phyloP scores from a whole-genome alignment of 2,329 filamentous ascomycete genomes.

The Talaromyces verruculosus region DNA sequence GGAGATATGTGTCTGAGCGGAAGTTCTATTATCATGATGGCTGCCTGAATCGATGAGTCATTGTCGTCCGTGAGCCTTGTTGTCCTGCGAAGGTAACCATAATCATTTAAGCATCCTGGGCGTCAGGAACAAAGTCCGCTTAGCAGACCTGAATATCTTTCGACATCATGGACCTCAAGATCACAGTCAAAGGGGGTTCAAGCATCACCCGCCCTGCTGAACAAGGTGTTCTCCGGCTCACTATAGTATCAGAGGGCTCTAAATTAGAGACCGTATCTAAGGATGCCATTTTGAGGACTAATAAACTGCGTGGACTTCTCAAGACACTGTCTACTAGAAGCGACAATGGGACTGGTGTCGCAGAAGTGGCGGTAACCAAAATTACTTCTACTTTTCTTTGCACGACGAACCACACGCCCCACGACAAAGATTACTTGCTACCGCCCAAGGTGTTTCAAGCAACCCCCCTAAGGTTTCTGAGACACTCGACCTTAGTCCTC shows the following conservation, averaged over 20 bases:
- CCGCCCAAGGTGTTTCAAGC: not conserved
- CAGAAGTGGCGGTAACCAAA: not conserved
- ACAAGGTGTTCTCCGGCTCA: not conserved
- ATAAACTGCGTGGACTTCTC: not conserved
- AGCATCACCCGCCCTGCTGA: not conserved
- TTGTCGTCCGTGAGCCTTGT: too few relatives aligned
- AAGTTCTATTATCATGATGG: too few relatives aligned
- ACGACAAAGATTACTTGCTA: not conserved
- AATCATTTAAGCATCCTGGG: too few relatives aligned
- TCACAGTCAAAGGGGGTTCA: not conserved
- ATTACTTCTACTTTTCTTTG: constrained; percentile 5
- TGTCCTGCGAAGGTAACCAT: too few relatives aligned
- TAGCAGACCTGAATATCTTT: not conserved
- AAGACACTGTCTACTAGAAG: not conserved
- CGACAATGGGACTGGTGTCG: not conserved
- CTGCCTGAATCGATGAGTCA: too few relatives aligned
- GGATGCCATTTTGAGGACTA: not conserved
- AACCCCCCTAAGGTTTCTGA: not conserved
- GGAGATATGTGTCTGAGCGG: too few relatives aligned
- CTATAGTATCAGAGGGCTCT: constrained; percentile 1
- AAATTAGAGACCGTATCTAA: constrained; percentile 1
- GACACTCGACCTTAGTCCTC: constrained; percentile 4
- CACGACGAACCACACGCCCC: not conserved
- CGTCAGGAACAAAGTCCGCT: not conserved
- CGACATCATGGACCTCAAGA: constrained; percentile 5